Percentiles rank a stretch among this genome's conserved stretches.
phyloP scores from a whole-genome alignment of 106 monocot species.

The Platanthera zijinensis region DNA sequence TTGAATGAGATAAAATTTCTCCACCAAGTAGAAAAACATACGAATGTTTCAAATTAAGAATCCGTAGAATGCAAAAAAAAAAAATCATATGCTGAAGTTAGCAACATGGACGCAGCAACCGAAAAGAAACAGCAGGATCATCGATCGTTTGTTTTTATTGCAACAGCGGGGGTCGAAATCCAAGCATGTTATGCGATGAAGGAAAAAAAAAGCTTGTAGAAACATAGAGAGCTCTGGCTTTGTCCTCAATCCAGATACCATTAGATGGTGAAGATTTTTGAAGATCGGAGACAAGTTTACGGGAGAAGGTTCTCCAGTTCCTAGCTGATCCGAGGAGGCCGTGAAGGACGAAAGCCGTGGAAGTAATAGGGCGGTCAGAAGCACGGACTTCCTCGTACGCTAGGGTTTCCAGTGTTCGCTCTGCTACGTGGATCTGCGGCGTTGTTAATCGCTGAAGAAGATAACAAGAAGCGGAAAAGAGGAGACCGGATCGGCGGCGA shows the following conservation, averaged over 20 bases:
- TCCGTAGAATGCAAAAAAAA: background rate
- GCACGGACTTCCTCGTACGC: conserved; percentile 47
- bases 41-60: background rate
- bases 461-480: conserved; percentile 16
- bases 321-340: conserved; percentile 55
- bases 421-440: conserved; percentile 6
- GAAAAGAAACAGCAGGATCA: background rate
- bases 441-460: conserved; percentile 2
- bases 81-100: background rate
- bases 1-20: background rate
- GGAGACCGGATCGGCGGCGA: conserved; percentile 18
- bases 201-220: background rate
- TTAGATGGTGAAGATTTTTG: conserved; percentile 19
- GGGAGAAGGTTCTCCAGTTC: conserved; percentile 56
- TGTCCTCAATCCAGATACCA: conserved; percentile 16
- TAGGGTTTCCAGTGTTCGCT: conserved; percentile 34
- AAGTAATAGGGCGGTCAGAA: conserved; percentile 20
- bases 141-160: too few relatives aligned
- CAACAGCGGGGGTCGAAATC: too few relatives aligned
- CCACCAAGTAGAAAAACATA: background rate
- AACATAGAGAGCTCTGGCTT: background rate
- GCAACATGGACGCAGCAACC: background rate
- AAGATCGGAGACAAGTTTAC: conserved; percentile 37
- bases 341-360: conserved; percentile 54
- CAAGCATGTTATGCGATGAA: background rate